A percentile compares a stretch with the other conserved stretches of the same genome.
phyloP scores from a whole-genome alignment of 306 rosid species.

The Glycine tomentella region DNA sequence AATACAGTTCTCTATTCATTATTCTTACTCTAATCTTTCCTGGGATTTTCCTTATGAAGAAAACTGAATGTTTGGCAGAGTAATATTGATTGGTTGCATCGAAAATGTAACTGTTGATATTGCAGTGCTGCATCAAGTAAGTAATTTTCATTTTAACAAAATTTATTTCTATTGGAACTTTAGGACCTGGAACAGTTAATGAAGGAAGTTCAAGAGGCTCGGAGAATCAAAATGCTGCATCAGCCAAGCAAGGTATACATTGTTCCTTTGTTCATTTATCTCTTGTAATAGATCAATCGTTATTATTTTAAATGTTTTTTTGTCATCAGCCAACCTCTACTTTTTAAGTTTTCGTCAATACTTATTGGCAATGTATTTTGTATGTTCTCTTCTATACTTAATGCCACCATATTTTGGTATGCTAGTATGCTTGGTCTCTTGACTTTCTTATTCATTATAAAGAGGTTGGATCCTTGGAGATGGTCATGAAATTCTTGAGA shows the following conservation, averaged over 20 bases:
- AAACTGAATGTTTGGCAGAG: background rate
- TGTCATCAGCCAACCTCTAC: background rate
- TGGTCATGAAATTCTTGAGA: too few relatives aligned
- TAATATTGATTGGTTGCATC: background rate
- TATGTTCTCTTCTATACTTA: too few relatives aligned
- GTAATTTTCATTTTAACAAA: slow-evolving; percentile 41
- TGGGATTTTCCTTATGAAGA: background rate
- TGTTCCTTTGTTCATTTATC: slow-evolving; percentile 24
- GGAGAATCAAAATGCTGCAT: slow-evolving; percentile 94
- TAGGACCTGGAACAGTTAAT: slow-evolving; percentile 89
- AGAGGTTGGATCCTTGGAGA: too few relatives aligned
- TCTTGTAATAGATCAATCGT: background rate
- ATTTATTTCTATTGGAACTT: slow-evolving; percentile 44
- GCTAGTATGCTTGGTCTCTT: too few relatives aligned
- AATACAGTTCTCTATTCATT: background rate
- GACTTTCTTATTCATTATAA: background rate
- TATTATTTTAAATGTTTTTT: slow-evolving; percentile 17
- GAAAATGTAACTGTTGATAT: background rate
- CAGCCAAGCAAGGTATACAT: slow-evolving; percentile 88
- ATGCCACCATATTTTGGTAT: too few relatives aligned
- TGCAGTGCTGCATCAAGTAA: background rate
- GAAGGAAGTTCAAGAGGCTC: slow-evolving; percentile 98
- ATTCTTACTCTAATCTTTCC: slow-evolving; percentile 3
- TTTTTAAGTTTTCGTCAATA: background rate
- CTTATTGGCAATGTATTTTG: background rate